Evolutionary conservation across 2,329 filamentous ascomycete species (phyloP), one percentile per base, ranked within the genome.

Genomic region (Beauveria australis): DNA sequence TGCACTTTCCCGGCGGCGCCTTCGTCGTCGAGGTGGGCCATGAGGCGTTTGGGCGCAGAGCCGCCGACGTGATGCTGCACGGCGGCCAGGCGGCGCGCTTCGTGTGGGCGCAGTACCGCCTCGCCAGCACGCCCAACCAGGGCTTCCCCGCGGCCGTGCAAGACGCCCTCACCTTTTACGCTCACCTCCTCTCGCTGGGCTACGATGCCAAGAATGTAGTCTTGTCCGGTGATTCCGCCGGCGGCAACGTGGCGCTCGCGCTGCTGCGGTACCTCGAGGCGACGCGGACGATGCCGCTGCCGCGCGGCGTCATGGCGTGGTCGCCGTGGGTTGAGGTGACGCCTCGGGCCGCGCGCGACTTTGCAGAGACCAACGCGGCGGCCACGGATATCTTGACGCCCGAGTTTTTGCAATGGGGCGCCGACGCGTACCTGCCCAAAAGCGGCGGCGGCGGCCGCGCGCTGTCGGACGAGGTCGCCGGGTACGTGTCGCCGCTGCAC

Each of bases 1-100:
- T 72, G 37, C 70, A 72, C 51, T 63, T 71, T 37, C 70, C 72
- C 49, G 71, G 71, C 41, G 69, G 70, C 19, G 70, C 63, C 9
- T 72, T 67, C 58, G 67, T 70, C 30, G 49, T 71, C 8, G 68
- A 68, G 7, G 64, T 66, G 19, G 69, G 69, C 2, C 69, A 70
- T 14, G 68, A 68, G 46, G 52, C 44, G 5, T 67, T 68, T 61
- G 66, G 65, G 3, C 66, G 65, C 18, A 69, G 64, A 54, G 49
- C 67, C 37, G 63, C 67, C 53, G 59, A 64, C 33, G 64, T 63
- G 14, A 60, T 71, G 22, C 48, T 68, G 9, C 46, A 58, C 3
- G 64, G 66, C 37, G 63, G 64, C 46, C 64, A 65, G 24, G 64
- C 59, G 41, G 57, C 51, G 7, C 53, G 63, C 37, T 64, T 71